Evolutionary conservation across 306 rosid species (phyloP), one percentile per base, ranked within the genome.

Genomic region (Pterocarpus macrocarpus): DNA sequence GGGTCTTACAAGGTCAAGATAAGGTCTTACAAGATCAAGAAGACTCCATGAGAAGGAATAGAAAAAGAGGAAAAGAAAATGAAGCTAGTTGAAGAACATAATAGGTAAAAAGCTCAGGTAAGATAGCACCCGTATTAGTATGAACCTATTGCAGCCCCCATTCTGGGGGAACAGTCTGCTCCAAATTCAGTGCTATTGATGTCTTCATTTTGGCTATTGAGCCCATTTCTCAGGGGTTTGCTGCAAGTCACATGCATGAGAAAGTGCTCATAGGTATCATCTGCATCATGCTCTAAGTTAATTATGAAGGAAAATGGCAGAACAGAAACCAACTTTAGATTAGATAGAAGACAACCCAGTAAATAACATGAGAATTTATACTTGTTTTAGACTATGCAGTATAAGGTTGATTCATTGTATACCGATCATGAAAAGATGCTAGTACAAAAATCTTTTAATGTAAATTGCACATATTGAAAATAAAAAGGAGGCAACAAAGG

Each of bases 11-110:
- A 95, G 96, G 94, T 88, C 98, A 93, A 93, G 96, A 88, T 91
- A 87, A 95, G 98, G 97, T 91, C 98, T 95, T 95, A 95, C 99
- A 95, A 95, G 99, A 98, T 95, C 99, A 95, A 95, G 99, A 95
- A 95, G 82, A 85, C 43, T 8, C 2, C 7, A 36, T 59, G 5
- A 2, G 1, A 44, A 53, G 44, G 50, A 45, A 0, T 2, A 64
- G 6, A 12, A 22, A 11, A 2, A 0, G 43, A 34, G 45, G 72
- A 76, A 68, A 64, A 52, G 78, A 53, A 14, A n/a, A 80, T 7
- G 83, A 75, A 68, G 64, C 47, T 43, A 43, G 47, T 10, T 43
- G 47, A 67, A 71, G 32, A n/a, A 2, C 3, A 36, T 47, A 22
- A 14, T 47, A 64, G 2, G 9, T 30, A 44, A 86, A 81, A 91